Evolutionary conservation across 169 alveolate species (phyloP).

Genomic region (Plasmodium berghei): DNA sequence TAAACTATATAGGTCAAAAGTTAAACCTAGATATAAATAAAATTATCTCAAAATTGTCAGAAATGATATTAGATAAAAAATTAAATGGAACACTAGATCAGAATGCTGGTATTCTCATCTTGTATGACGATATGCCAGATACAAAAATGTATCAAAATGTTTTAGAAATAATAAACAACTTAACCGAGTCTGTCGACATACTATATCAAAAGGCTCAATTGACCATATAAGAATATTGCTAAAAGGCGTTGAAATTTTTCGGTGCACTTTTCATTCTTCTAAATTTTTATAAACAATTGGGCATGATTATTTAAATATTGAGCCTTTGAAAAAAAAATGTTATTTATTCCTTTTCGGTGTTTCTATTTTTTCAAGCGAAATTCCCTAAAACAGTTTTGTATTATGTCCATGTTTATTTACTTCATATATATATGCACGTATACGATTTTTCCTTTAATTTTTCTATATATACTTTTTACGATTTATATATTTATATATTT

Average conservation of each 20-base stretch:
- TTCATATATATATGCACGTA: too few relatives aligned
- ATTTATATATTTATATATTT: too few relatives aligned
- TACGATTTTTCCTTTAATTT: too few relatives aligned
- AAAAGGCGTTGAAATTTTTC: too few relatives aligned
- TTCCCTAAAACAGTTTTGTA: too few relatives aligned
- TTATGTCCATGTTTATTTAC: too few relatives aligned
- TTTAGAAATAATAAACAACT: conserved; percentile 82
- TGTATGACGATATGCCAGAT: conserved; percentile 87
- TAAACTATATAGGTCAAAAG: conserved; percentile 89
- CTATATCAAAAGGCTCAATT: conserved; percentile 87
- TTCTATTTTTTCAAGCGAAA: too few relatives aligned
- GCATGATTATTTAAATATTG: neutral
- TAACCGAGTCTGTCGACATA: conserved; percentile 88
- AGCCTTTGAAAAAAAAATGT: too few relatives aligned
- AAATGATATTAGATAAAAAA: conserved; percentile 95
- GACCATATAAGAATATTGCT: conserved; percentile 73
- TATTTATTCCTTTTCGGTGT: too few relatives aligned
- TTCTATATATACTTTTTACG: too few relatives aligned
- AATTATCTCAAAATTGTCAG: conserved; percentile 92
- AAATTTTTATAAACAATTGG: neutral
- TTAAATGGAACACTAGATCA: conserved; percentile 96
- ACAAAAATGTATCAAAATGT: conserved; percentile 84
- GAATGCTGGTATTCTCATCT: conserved; percentile 89
- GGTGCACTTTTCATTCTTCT: too few relatives aligned
- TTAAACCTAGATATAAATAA: conserved; percentile 87